These are phyloP conservation scores for Rhodotorula sphaerocarpa DNA, from an alignment of 768 basidiomycete species.

Conservation along the genomic window DNA sequence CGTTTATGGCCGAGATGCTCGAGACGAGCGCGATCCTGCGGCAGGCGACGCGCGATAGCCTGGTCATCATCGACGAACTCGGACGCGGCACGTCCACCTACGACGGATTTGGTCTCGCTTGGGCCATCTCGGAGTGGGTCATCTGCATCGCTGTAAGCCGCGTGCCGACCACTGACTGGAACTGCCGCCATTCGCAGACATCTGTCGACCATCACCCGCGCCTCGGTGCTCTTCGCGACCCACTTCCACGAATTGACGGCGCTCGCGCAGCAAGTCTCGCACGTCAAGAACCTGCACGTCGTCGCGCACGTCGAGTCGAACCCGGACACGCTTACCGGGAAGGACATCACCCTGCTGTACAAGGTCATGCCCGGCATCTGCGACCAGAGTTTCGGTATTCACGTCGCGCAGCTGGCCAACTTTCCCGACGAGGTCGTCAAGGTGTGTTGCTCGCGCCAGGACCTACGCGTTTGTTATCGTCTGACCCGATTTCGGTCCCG, in stretches of 20 bases:
- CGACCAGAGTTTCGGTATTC: conserved; percentile 97
- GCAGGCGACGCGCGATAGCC: conserved; percentile 80
- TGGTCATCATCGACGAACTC: conserved; percentile 96
- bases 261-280: conserved; percentile 70
- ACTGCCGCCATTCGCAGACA: conserved; percentile 52
- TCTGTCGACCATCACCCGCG: conserved; percentile 82
- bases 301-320: conserved; percentile 73
- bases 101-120: conserved; percentile 94
- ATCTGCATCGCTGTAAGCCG: neutral
- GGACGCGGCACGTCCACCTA: conserved; percentile 79
- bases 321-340: conserved; percentile 43
- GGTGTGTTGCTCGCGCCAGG: conserved; percentile 47
- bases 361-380: conserved; percentile 73
- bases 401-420: conserved; percentile 93
- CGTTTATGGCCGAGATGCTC: conserved; percentile 99
- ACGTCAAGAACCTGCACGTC: conserved; percentile 92
- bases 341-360: conserved; percentile 74
- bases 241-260: conserved; percentile 93
- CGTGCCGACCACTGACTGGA: neutral
- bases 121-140: conserved; percentile 93
- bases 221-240: conserved; percentile 93
- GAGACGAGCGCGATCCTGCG: conserved; percentile 92
- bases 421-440: conserved; percentile 91
- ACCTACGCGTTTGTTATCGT: too few relatives aligned
- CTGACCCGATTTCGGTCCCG: too few relatives aligned